phyloP scores from a whole-genome alignment of 2,329 filamentous ascomycete genomes.

The Pyricularia sp. region DNA sequence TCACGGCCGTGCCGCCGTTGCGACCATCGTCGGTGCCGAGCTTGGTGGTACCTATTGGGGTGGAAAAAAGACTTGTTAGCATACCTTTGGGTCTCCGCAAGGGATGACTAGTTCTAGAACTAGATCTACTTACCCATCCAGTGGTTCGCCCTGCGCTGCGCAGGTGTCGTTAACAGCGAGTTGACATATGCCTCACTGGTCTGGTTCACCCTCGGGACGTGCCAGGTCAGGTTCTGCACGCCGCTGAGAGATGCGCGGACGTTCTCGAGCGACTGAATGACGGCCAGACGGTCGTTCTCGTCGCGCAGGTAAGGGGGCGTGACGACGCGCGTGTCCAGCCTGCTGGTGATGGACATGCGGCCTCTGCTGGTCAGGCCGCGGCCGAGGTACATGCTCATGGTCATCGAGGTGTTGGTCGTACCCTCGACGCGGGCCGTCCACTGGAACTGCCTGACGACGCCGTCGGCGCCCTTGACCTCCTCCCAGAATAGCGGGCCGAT shows the following conservation, averaged over 20 bases:
- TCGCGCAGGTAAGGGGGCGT: conserved; percentile 45
- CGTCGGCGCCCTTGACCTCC: conserved; percentile 46
- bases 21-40: conserved; percentile 43
- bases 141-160: conserved; percentile 28
- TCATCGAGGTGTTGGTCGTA: conserved; percentile 19
- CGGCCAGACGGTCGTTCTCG: conserved; percentile 43
- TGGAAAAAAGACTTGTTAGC: background rate
- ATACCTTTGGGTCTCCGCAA: background rate
- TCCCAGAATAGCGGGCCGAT: conserved; percentile 35
- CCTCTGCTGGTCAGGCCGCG: conserved; percentile 48
- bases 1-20: conserved; percentile 38
- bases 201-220: conserved; percentile 34
- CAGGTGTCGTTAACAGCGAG: conserved; percentile 14
- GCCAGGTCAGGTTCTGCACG: conserved; percentile 38
- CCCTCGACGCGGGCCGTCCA: conserved; percentile 58
- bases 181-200: conserved; percentile 43
- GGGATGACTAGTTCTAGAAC: too few relatives aligned
- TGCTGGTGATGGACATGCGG: conserved; percentile 44
- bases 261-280: conserved; percentile 47
- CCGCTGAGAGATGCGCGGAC: conserved; percentile 39
- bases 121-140: conserved; percentile 32
- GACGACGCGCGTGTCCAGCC: conserved; percentile 45
- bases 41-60: conserved; percentile 37
- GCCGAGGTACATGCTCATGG: conserved; percentile 36
- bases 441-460: conserved; percentile 53